Percentiles rank a stretch among this genome's conserved stretches.
These are phyloP conservation scores for Noccaea bulbosa DNA, from an alignment of 345 rosid species.

Conservation along the genomic window DNA sequence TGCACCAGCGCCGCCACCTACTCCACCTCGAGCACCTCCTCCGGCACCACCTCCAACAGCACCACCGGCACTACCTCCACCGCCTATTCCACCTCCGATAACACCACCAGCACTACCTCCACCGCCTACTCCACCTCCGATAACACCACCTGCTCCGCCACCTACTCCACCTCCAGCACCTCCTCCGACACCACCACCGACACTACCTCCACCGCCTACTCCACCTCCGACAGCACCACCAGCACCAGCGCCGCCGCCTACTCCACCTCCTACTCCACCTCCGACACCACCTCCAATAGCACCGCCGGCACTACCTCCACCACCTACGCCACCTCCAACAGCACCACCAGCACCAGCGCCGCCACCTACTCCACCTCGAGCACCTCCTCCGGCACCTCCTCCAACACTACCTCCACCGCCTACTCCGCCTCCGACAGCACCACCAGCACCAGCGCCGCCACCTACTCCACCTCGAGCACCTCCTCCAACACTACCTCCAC, in stretches of 20 bases:
- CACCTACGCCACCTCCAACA: constrained; percentile 27
- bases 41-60: too few species aligned
- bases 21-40: too few species aligned
- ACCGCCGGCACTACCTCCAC: background rate
- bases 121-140: constrained; percentile 28
- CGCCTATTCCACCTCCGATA: background rate
- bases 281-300: constrained; percentile 38
- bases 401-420: constrained; percentile 10
- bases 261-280: constrained; percentile 44
- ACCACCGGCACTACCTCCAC: too few species aligned
- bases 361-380: constrained; percentile 10
- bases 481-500: background rate
- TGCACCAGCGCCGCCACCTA: too few species aligned
- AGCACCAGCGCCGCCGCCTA: background rate
- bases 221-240: background rate
- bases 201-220: constrained; percentile 6
- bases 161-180: constrained; percentile 2
- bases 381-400: constrained; percentile 20
- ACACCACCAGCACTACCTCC: constrained; percentile 7
- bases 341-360: constrained; percentile 4
- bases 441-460: constrained; percentile 20
- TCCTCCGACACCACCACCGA: constrained; percentile 21
- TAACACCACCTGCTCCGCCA: constrained; percentile 32
- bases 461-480: background rate
- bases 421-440: constrained; percentile 12